A percentile compares a stretch with the other conserved stretches of the same genome.
phyloP scores from a whole-genome alignment of 2,329 filamentous ascomycete species.

The Colletotrichum orchidophilum region DNA sequence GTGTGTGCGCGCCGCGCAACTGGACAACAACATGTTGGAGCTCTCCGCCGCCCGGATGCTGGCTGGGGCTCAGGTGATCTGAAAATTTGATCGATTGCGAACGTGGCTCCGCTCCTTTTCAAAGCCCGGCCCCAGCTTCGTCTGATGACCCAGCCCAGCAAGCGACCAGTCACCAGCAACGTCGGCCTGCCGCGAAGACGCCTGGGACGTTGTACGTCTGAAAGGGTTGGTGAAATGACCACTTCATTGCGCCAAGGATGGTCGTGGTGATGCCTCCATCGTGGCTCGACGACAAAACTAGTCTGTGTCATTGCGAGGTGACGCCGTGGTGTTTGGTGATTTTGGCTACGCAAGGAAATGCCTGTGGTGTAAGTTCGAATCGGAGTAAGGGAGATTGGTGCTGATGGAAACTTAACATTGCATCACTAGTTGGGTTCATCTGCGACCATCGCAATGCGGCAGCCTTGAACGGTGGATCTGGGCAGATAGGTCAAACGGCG shows the following conservation, averaged over 20 bases:
- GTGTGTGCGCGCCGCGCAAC: conserved; percentile 18
- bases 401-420: conserved; percentile 16
- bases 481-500: neutral
- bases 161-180: conserved; percentile 29
- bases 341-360: conserved; percentile 13
- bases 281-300: neutral
- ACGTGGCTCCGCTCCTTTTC: conserved; percentile 28
- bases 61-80: conserved; percentile 32
- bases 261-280: conserved; percentile 2
- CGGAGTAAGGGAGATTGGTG: conserved; percentile 24
- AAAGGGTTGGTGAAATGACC: conserved; percentile 19
- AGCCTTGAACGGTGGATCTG: neutral
- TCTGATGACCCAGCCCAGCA: conserved; percentile 24
- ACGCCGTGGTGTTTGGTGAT: no score
- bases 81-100: conserved; percentile 30
- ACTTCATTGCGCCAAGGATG: conserved; percentile 15
- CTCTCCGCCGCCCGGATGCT: conserved; percentile 26
- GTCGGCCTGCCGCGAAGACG: conserved; percentile 14
- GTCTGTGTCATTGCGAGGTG: neutral
- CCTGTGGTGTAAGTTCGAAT: conserved; percentile 18
- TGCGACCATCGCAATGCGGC: neutral
- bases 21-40: conserved; percentile 22
- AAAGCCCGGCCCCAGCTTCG: conserved; percentile 29
- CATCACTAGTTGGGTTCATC: conserved; percentile 17
- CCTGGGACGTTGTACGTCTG: conserved; percentile 24